A percentile compares a stretch with the other conserved stretches of the same genome.
Evolutionary conservation across 495 filamentous ascomycete species (phyloP).

Genomic region (Aspergillus coremiiformis): DNA sequence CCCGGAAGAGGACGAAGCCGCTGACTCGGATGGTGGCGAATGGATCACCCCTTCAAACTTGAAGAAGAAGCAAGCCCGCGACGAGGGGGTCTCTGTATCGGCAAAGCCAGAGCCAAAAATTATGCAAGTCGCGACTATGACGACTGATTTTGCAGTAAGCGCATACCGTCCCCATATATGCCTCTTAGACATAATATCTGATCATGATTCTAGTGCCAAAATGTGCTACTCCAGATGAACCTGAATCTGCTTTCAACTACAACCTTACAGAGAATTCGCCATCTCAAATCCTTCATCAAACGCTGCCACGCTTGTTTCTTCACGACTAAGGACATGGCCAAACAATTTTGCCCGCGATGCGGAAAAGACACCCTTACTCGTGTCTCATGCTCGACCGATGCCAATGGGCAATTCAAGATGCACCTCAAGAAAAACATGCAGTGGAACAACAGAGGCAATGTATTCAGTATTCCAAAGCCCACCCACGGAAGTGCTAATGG

Average conservation of each 20-base stretch:
- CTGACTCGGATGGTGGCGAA: conserved; percentile 60
- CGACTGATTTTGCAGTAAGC: conserved; percentile 84
- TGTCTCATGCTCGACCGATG: conserved; percentile 75
- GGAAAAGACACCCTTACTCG: conserved; percentile 81
- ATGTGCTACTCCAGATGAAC: conserved; percentile 89
- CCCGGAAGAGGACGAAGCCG: conserved; percentile 27
- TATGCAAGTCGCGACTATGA: conserved; percentile 80
- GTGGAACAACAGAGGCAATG: conserved; percentile 86
- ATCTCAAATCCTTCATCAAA: conserved; percentile 77
- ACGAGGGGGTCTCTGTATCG: conserved; percentile 43
- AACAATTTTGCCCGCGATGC: conserved; percentile 91
- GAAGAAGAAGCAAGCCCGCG: conserved; percentile 68
- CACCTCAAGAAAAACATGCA: conserved; percentile 94
- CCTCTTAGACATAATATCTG: not conserved
- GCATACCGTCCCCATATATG: not conserved
- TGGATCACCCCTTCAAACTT: conserved; percentile 97
- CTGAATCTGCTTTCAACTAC: conserved; percentile 76
- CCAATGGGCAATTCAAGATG: conserved; percentile 71
- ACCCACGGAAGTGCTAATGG: conserved; percentile 72
- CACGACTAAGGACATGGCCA: conserved; percentile 72
- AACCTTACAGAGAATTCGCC: conserved; percentile 63
- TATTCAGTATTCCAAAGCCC: conserved; percentile 86
- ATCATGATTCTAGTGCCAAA: conserved; percentile 54
- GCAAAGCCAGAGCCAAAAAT: conserved; percentile 48
- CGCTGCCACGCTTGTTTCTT: conserved; percentile 93